Percentiles rank a stretch among this genome's conserved stretches.
Conservation (phyloP, 208 protist genomes). For the Naegleria fowleri region DNA sequence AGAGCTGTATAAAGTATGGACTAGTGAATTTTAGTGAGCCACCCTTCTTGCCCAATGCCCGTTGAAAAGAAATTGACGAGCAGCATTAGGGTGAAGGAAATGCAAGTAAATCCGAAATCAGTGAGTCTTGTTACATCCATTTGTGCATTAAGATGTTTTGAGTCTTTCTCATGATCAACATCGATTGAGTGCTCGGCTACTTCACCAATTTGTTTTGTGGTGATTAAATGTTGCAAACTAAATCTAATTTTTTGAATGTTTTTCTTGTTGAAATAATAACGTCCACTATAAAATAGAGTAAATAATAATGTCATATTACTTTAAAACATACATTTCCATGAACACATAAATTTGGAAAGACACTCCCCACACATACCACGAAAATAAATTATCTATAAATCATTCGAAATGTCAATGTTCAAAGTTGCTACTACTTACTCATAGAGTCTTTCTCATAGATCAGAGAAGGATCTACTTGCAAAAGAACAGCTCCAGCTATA, state of each 20-base stretch:
- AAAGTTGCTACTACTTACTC: background rate
- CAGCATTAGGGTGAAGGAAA: background rate
- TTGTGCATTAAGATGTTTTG: background rate
- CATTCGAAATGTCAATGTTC: background rate
- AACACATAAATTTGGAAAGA: constrained; percentile 26
- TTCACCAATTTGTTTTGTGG: background rate
- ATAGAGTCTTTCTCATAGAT: background rate
- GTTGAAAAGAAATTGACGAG: background rate
- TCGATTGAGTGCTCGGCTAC: background rate
- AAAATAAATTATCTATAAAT: constrained; percentile 19
- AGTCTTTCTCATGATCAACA: background rate
- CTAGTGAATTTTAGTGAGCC: background rate
- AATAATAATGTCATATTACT: background rate
- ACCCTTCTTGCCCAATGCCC: background rate
- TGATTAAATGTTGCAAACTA: background rate
- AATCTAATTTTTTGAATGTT: background rate
- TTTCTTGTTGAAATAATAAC: background rate
- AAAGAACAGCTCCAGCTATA: background rate
- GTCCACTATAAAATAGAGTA: background rate
- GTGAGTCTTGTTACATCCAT: background rate
- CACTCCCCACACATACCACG: constrained; percentile 29
- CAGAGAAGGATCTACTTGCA: constrained; percentile 17
- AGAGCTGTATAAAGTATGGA: background rate
- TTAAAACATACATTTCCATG: background rate
- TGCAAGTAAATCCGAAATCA: constrained; percentile 3